Percentiles rank a stretch among this genome's conserved stretches.
phyloP scores from a whole-genome alignment of 139 green algal species.

The Picochlorum sp. region DNA sequence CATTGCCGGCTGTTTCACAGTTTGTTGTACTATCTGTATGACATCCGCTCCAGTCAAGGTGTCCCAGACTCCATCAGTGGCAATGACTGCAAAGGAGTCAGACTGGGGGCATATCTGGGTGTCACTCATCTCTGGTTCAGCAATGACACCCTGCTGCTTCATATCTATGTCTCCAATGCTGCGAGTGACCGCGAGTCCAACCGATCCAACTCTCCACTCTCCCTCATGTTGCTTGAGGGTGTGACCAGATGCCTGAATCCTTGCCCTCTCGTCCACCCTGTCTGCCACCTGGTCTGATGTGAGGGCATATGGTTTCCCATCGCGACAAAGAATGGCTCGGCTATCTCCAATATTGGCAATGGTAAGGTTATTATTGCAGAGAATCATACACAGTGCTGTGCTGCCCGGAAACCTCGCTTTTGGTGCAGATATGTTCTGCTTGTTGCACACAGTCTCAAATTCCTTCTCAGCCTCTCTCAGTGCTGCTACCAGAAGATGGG shows the following conservation, averaged over 20 bases:
- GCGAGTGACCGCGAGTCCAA: conserved; percentile 61
- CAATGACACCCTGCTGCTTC: conserved; percentile 59
- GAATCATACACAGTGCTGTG: conserved; percentile 61
- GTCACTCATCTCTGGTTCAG: conserved; percentile 59
- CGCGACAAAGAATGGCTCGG: conserved; percentile 66
- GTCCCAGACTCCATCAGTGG: conserved; percentile 86
- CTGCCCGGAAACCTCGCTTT: conserved; percentile 49
- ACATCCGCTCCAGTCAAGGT: conserved; percentile 62
- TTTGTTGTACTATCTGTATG: conserved; percentile 61
- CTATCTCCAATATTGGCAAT: conserved; percentile 86
- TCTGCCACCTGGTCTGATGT: conserved; percentile 75
- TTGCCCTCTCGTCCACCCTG: conserved; percentile 52
- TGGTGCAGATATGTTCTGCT: neutral
- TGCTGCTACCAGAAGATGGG: conserved; percentile 22
- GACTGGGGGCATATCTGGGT: conserved; percentile 24
- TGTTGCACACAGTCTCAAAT: conserved; percentile 16
- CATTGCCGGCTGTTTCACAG: conserved; percentile 70
- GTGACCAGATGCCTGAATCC: conserved; percentile 52
- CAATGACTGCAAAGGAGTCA: conserved; percentile 81
- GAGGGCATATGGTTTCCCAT: conserved; percentile 43
- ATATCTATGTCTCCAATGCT: conserved; percentile 80
- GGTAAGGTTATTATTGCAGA: conserved; percentile 39
- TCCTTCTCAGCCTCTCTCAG: conserved; percentile 39
- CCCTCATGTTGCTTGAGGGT: conserved; percentile 30
- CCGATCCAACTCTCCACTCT: conserved; percentile 62